These are phyloP conservation scores for Amanita rubescens DNA, from an alignment of 768 basidiomycete genomes.

Conservation along the genomic window DNA sequence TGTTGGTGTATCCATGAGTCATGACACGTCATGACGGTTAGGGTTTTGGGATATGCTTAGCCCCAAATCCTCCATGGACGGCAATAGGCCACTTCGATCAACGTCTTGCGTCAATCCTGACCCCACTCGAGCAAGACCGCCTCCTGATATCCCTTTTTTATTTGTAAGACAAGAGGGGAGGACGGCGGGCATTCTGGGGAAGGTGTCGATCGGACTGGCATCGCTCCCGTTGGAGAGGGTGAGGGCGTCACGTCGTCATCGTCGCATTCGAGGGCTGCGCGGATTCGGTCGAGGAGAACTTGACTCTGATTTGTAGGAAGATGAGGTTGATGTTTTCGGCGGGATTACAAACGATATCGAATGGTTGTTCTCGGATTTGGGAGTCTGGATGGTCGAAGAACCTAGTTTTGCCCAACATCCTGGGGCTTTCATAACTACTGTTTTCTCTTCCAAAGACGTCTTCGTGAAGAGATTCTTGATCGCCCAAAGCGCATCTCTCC, in stretches of 20 bases:
- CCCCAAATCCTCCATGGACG: too few relatives aligned
- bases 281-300: constrained; percentile 38
- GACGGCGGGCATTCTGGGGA: constrained; percentile 42
- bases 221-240: constrained; percentile 53
- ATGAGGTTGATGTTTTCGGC: constrained; percentile 56
- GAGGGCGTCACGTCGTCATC: constrained; percentile 49
- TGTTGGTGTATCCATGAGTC: too few relatives aligned
- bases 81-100: too few relatives aligned
- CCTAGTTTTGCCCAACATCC: constrained; percentile 67
- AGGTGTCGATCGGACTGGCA: constrained; percentile 37
- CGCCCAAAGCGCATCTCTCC: constrained; percentile 77
- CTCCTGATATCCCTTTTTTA: constrained; percentile 48
- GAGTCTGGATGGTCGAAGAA: constrained; percentile 45
- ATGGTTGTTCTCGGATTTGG: constrained; percentile 62
- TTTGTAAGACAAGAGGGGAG: constrained; percentile 54
- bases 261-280: constrained; percentile 39
- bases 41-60: too few relatives aligned
- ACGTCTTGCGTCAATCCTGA: too few relatives aligned
- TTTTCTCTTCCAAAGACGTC: constrained; percentile 52
- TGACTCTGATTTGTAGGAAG: constrained; percentile 45
- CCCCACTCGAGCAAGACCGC: constrained; percentile 39
- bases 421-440: constrained; percentile 56
- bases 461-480: constrained; percentile 77
- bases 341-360: constrained; percentile 59
- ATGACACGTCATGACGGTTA: too few relatives aligned